These are phyloP conservation scores for Phanerochaete sordida DNA, from an alignment of 768 basidiomycete genomes.

Conservation along the genomic window DNA sequence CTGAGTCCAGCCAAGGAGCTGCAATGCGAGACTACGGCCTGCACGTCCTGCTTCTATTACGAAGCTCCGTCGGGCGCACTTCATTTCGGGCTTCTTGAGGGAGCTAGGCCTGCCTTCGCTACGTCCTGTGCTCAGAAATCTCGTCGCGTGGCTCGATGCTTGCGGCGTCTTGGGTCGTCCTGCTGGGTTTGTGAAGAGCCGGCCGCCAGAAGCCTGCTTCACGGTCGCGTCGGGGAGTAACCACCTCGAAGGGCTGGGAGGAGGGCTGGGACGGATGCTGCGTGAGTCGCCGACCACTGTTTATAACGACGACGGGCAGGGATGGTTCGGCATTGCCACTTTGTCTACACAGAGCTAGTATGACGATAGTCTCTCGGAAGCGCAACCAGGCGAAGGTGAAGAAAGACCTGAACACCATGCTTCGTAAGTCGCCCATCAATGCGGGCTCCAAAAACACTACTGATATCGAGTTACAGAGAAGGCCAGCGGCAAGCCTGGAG, in stretches of 20 bases:
- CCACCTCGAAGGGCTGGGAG: neutral
- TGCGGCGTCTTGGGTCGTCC: neutral
- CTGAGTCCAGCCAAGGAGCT: too few relatives aligned
- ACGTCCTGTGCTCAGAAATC: neutral
- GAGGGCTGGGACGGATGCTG: neutral
- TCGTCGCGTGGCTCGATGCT: neutral
- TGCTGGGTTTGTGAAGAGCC: neutral
- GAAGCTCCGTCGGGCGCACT: neutral
- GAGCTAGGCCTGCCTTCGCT: neutral
- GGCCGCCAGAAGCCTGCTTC: too few relatives aligned
- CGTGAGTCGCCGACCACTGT: neutral
- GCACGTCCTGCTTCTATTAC: too few relatives aligned
- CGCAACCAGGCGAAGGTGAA: too few relatives aligned
- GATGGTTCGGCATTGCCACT: too few relatives aligned
- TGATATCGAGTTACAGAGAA: neutral
- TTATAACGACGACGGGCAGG: neutral
- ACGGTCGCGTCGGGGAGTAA: neutral
- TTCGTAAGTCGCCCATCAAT: neutral
- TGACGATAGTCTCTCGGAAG: too few relatives aligned
- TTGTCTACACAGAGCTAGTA: too few relatives aligned
- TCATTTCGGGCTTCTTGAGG: neutral
- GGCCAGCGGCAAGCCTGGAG: neutral
- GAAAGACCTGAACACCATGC: neutral
- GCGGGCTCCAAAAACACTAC: too few relatives aligned
- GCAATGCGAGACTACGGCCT: too few relatives aligned